phyloP scores from a whole-genome alignment of 108 stramenopile genomes.

The Cyclostephanos tholiformis region DNA sequence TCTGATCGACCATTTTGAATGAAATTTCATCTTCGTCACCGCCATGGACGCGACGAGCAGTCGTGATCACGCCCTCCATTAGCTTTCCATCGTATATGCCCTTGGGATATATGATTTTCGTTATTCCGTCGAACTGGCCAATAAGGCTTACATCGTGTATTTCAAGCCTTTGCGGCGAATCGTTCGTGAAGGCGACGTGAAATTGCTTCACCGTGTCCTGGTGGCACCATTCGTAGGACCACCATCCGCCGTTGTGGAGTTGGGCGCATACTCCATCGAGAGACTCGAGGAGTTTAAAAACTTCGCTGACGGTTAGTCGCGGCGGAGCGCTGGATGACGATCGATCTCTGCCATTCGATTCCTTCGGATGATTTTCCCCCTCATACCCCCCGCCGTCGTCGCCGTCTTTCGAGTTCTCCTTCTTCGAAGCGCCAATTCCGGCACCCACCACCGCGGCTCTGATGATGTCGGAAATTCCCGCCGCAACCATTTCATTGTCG shows the following conservation, averaged over 20 bases:
- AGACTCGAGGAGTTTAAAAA: conserved; percentile 18
- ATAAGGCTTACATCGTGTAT: conserved; percentile 60
- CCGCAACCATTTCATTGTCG: conserved; percentile 2
- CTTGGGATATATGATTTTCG: conserved; percentile 26
- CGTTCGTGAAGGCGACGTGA: conserved; percentile 57
- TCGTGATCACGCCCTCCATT: conserved; percentile 11
- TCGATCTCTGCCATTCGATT: not conserved
- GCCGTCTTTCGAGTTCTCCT: not conserved
- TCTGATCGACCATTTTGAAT: not conserved
- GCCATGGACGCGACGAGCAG: not conserved
- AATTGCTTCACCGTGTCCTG: conserved; percentile 71
- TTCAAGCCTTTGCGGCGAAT: conserved; percentile 17
- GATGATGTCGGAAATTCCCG: conserved; percentile 19
- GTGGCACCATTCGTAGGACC: conserved; percentile 93
- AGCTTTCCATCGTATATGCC: conserved; percentile 20
- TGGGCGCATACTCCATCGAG: conserved; percentile 73
- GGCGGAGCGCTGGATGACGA: not conserved
- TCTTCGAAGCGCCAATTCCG: conserved; percentile 13
- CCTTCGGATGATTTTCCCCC: not conserved
- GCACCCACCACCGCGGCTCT: conserved; percentile 41
- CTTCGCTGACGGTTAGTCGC: conserved; percentile 15
- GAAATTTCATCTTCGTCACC: too few species aligned
- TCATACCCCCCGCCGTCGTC: conserved; percentile 4
- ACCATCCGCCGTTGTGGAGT: conserved; percentile 71
- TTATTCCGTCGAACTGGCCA: conserved; percentile 45